These are phyloP conservation scores for Alternaria viburni DNA, from an alignment of 2,329 filamentous ascomycete genomes.

Conservation along the genomic window DNA sequence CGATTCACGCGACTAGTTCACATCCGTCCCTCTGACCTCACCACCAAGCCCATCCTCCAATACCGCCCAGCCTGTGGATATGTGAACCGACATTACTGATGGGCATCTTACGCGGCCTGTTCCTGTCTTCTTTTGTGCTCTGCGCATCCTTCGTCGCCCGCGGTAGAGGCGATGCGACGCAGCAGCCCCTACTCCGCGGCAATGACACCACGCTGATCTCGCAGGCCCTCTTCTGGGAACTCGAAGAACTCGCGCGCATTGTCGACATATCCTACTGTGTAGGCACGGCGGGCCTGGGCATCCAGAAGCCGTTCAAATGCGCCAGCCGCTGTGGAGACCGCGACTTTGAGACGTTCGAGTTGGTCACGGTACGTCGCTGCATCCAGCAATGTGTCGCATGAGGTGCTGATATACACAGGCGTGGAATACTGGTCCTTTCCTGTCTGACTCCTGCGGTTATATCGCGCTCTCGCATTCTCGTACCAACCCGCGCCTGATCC, in stretches of 20 bases:
- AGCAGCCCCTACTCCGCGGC: constrained; percentile 39
- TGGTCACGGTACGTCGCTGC: constrained; percentile 63
- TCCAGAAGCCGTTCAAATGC: constrained; percentile 83
- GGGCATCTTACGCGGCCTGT: constrained; percentile 29
- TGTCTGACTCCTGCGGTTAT: constrained; percentile 93
- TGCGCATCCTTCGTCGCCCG: constrained; percentile 14
- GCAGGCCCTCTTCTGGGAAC: constrained; percentile 71
- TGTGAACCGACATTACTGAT: constrained; percentile 34
- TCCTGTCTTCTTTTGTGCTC: constrained; percentile 27
- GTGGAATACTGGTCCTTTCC: constrained; percentile 87
- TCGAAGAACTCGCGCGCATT: constrained; percentile 87
- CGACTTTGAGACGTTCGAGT: constrained; percentile 80
- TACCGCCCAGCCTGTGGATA: constrained; percentile 24
- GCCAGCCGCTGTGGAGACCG: constrained; percentile 80
- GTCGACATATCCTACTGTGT: constrained; percentile 97
- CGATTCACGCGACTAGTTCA: background rate
- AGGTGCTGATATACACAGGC: constrained; percentile 57
- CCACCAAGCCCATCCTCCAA: constrained; percentile 4
- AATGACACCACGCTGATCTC: constrained; percentile 58
- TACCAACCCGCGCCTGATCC: constrained; percentile 69
- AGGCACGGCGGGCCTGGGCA: constrained; percentile 80
- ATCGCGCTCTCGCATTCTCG: constrained; percentile 81
- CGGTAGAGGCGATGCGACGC: constrained; percentile 16
- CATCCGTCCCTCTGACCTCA: constrained; percentile 28
- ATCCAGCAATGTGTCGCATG: background rate